Conservation (phyloP, 176 grass and related monocot genomes). For the Urochloa ruziziensis region DNA sequence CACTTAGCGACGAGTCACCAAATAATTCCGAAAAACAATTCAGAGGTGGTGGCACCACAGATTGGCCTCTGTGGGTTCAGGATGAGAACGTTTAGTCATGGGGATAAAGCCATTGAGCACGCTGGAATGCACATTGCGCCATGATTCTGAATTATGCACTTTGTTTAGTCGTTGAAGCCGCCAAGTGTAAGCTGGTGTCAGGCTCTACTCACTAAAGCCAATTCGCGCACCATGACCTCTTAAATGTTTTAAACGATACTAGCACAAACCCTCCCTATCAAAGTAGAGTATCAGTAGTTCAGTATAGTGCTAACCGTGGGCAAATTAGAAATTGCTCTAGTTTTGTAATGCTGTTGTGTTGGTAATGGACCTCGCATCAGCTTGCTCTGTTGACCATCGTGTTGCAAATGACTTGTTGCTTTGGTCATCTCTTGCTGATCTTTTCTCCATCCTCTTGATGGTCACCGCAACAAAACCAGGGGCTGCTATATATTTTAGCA, state of each 20-base stretch:
- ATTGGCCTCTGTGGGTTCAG: background rate
- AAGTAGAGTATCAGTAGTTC: background rate
- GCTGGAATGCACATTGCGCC: background rate
- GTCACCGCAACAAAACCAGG: no score
- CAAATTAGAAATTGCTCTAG: background rate
- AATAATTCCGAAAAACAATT: background rate
- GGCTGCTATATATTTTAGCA: no score
- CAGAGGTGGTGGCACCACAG: background rate
- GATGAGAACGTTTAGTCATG: conserved; percentile 17
- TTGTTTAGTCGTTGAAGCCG: conserved; percentile 18
- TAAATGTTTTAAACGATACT: background rate
- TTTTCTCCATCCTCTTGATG: background rate
- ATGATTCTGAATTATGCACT: conserved; percentile 2
- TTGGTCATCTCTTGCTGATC: background rate
- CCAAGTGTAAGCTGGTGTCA: conserved; percentile 2
- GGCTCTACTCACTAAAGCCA: background rate
- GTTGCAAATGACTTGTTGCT: background rate
- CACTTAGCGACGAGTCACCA: conserved; percentile 3
- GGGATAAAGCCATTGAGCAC: conserved; percentile 10
- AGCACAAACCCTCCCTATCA: background rate
- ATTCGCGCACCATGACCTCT: background rate
- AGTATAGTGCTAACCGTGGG: background rate
- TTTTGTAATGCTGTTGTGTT: background rate
- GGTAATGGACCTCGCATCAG: background rate
- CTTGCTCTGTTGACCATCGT: background rate